These are phyloP conservation scores for Daldinia sp. DNA, from an alignment of 2,329 filamentous ascomycete genomes.

Conservation along the genomic window DNA sequence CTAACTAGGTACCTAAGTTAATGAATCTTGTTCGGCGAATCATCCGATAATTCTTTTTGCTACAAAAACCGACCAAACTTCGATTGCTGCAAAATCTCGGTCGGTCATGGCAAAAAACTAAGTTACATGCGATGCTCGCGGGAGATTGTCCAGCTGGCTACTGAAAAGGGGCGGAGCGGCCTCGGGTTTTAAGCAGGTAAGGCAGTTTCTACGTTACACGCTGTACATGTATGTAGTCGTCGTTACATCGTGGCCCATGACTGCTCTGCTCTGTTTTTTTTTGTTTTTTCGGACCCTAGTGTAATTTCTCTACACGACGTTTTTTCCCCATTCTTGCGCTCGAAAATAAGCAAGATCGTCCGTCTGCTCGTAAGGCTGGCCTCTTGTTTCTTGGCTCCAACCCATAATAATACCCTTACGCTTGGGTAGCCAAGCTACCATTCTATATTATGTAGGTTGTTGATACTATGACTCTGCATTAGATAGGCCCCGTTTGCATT, in stretches of 20 bases:
- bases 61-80: neutral
- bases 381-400: neutral
- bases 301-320: neutral
- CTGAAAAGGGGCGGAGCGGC: neutral
- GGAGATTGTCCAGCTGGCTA: neutral
- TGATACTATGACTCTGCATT: neutral
- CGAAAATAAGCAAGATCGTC: neutral
- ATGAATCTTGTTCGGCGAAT: neutral
- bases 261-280: neutral
- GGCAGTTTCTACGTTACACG: conserved; percentile 2
- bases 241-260: neutral
- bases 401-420: too few species aligned
- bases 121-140: neutral
- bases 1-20: too few species aligned
- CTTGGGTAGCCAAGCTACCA: too few species aligned
- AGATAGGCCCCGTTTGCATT: neutral
- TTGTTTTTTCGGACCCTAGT: too few species aligned
- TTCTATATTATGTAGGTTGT: neutral
- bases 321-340: too few species aligned
- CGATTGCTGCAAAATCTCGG: neutral
- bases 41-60: neutral
- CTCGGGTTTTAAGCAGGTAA: neutral
- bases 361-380: neutral
- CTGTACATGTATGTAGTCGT: neutral
- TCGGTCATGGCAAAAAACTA: neutral